phyloP scores from a whole-genome alignment of 2,329 filamentous ascomycete species.

The Nannizziopsis barbatae region DNA sequence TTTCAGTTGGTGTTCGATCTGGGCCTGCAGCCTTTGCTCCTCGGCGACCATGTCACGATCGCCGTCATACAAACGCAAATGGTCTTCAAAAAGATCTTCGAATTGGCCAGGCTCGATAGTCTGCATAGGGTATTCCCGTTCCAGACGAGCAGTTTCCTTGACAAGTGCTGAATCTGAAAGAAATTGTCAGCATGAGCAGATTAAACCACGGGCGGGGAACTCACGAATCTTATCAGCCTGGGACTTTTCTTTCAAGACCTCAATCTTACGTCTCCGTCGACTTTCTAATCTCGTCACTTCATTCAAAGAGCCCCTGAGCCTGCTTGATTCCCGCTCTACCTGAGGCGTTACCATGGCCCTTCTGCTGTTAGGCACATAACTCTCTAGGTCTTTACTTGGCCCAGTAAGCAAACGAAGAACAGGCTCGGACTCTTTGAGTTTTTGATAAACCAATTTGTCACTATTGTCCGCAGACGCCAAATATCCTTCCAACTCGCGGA shows the following conservation, averaged over 20 bases:
- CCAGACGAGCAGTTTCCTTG: slow-evolving; percentile 69
- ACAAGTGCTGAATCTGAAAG: slow-evolving; percentile 59
- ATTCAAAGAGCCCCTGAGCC: slow-evolving; percentile 68
- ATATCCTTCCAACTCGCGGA: slow-evolving; percentile 73
- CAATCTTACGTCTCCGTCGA: slow-evolving; percentile 65
- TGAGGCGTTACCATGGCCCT: slow-evolving; percentile 67
- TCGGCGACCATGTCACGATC: slow-evolving; percentile 61
- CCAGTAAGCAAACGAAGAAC: slow-evolving; percentile 66
- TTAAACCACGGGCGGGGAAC: slow-evolving; percentile 15
- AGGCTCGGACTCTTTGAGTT: slow-evolving; percentile 64
- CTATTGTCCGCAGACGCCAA: slow-evolving; percentile 60
- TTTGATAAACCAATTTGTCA: slow-evolving; percentile 62
- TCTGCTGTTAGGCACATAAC: slow-evolving; percentile 78
- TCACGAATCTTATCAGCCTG: slow-evolving; percentile 75
- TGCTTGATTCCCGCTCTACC: slow-evolving; percentile 66
- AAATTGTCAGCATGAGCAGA: neutral
- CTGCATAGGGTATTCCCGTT: slow-evolving; percentile 75
- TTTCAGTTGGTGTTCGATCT: slow-evolving; percentile 55
- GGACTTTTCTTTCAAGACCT: slow-evolving; percentile 65
- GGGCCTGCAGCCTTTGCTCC: slow-evolving; percentile 66
- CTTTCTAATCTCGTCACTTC: slow-evolving; percentile 77
- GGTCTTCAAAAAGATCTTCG: slow-evolving; percentile 76
- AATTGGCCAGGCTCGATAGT: slow-evolving; percentile 81
- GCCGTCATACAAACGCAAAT: slow-evolving; percentile 68
- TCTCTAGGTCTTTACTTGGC: slow-evolving; percentile 68